Evolutionary conservation across 805 yeast species (phyloP).

Genomic region (Wickerhamiella azyma): DNA sequence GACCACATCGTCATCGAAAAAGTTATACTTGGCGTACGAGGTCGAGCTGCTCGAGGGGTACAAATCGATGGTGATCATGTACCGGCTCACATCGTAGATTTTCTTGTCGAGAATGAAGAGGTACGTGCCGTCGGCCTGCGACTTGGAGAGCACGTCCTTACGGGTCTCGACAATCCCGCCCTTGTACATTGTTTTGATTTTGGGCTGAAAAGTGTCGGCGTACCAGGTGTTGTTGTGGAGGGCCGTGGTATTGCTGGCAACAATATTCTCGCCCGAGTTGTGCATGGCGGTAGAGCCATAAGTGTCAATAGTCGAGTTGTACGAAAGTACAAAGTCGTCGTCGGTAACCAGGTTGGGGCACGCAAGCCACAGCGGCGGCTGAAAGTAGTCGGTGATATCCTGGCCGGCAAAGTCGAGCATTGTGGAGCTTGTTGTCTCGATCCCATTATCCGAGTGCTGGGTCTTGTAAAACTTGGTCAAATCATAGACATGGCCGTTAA

Average conservation of each 20-base stretch:
- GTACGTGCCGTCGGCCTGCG: conserved; percentile 20
- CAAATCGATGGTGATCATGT: conserved; percentile 23
- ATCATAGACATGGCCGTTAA: conserved; percentile 30
- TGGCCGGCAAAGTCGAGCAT: conserved; percentile 30
- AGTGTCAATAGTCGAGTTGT: conserved; percentile 23
- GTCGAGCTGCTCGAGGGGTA: conserved; percentile 19
- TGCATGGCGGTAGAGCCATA: conserved; percentile 23
- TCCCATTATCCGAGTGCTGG: conserved; percentile 31
- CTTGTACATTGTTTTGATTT: conserved; percentile 25
- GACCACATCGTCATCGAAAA: conserved; percentile 25
- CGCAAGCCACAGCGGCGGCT: conserved; percentile 29
- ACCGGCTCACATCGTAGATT: conserved; percentile 29
- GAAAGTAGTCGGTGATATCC: conserved; percentile 29
- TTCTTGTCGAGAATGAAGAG: conserved; percentile 24
- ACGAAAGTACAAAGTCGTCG: conserved; percentile 19
- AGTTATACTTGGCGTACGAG: conserved; percentile 23
- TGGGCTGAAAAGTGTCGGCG: conserved; percentile 25
- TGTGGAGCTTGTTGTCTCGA: conserved; percentile 21
- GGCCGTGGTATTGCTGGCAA: conserved; percentile 22
- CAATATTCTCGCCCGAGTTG: conserved; percentile 22
- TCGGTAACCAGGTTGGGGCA: conserved; percentile 29
- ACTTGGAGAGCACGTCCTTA: conserved; percentile 17
- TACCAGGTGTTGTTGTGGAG: conserved; percentile 28
- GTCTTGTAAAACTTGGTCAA: conserved; percentile 28
- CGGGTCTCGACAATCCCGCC: conserved; percentile 27